Percentiles rank a stretch among this genome's conserved stretches.
Conservation (phyloP, 2,329 filamentous ascomycete genomes). For the Aspergillus phoenicis region DNA sequence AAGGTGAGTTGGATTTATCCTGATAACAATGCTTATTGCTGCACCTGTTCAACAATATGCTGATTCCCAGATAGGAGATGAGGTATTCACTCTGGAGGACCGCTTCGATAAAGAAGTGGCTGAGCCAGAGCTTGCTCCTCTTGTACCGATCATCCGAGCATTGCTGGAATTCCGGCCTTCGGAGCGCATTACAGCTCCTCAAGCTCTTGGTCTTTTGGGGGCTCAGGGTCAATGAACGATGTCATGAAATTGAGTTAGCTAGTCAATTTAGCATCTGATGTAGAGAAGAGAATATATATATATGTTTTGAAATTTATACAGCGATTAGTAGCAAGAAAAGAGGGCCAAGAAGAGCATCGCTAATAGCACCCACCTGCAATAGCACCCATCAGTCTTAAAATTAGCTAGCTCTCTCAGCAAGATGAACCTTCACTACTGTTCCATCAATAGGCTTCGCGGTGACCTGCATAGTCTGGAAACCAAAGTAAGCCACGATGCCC, state of each 20-base stretch:
- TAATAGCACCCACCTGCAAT: background rate
- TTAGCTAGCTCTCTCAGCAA: background rate
- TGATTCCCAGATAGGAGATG: background rate
- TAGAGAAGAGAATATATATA: background rate
- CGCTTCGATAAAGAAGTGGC: background rate
- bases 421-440: conserved; percentile 1
- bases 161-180: background rate
- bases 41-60: background rate
- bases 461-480: conserved; percentile 15
- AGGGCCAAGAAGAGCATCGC: background rate
- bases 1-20: background rate
- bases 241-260: background rate
- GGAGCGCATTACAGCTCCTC: background rate
- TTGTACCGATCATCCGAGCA: background rate
- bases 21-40: background rate
- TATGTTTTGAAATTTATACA: background rate
- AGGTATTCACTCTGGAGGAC: background rate
- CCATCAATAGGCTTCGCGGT: conserved; percentile 18
- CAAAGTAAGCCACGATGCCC: background rate
- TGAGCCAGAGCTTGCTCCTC: background rate
- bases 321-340: background rate
- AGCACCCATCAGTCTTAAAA: background rate
- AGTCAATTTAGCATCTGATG: background rate
- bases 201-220: background rate
- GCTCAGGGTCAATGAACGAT: too few species aligned